Percentiles rank a stretch among this genome's conserved stretches.
Evolutionary conservation across 768 basidiomycete species (phyloP).

Genomic region (Cystofilobasidium macerans): DNA sequence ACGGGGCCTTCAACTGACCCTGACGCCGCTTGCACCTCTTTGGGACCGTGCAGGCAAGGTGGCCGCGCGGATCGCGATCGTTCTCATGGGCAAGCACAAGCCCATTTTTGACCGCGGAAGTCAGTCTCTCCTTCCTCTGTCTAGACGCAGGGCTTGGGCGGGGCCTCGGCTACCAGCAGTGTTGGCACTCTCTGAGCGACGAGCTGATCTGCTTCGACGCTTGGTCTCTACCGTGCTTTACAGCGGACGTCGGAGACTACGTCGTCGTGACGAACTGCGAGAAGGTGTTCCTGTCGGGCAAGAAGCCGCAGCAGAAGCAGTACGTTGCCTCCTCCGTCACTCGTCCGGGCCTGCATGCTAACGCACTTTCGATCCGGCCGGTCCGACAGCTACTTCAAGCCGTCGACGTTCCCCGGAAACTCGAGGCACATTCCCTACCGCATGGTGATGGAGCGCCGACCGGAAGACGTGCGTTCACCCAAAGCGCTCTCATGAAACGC

Average conservation of each 20-base stretch:
- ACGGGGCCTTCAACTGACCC: neutral
- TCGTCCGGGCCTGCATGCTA: neutral
- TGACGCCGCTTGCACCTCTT: neutral
- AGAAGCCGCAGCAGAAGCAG: conserved; percentile 72
- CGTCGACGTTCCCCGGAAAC: conserved; percentile 86
- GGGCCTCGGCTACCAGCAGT: neutral
- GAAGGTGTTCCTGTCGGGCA: conserved; percentile 73
- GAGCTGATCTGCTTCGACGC: neutral
- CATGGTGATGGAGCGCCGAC: conserved; percentile 69
- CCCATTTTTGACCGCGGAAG: conserved; percentile 88
- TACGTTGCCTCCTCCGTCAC: neutral
- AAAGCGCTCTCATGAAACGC: neutral
- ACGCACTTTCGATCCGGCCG: neutral
- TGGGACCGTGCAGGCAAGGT: conserved; percentile 46
- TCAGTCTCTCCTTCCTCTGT: conserved; percentile 39
- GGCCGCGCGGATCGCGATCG: conserved; percentile 83
- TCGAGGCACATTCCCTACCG: conserved; percentile 80
- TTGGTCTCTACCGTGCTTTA: neutral
- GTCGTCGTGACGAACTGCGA: conserved; percentile 86
- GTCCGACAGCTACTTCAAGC: conserved; percentile 53
- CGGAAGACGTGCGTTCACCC: conserved; percentile 65
- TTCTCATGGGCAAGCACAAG: conserved; percentile 98
- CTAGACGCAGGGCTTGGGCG: neutral
- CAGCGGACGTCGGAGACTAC: conserved; percentile 96
- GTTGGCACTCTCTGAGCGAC: neutral